These are phyloP conservation scores for Rhynchospora breviuscula DNA, from an alignment of 176 grass and related monocot species.

Conservation along the genomic window DNA sequence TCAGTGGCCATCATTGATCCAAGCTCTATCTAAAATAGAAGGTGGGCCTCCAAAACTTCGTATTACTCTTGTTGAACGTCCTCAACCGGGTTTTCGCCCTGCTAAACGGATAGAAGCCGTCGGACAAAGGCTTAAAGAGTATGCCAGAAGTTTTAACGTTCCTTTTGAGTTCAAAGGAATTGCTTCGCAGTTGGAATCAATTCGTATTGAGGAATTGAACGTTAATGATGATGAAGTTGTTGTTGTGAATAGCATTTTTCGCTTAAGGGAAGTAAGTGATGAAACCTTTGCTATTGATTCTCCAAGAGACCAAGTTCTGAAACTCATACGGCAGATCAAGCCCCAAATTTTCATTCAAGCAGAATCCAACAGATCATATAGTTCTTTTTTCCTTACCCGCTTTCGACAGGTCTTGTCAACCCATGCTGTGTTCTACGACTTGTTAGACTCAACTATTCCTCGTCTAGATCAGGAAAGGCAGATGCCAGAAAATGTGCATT, in stretches of 20 bases:
- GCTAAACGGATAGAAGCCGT: constrained; percentile 24
- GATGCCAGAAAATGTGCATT: background rate
- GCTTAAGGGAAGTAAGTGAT: background rate
- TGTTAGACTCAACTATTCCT: background rate
- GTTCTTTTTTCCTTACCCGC: background rate
- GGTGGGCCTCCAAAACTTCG: constrained; percentile 43
- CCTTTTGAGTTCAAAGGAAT: constrained; percentile 55
- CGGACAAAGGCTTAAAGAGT: constrained; percentile 35
- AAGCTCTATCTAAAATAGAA: constrained; percentile 32
- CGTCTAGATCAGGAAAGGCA: background rate
- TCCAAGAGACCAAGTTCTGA: constrained; percentile 13
- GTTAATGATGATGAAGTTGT: constrained; percentile 11
- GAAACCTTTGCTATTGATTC: background rate
- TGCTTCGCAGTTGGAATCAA: constrained; percentile 45
- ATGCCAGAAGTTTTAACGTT: constrained; percentile 52
- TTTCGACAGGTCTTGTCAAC: background rate
- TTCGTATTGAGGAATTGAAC: constrained; percentile 8
- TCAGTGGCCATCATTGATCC: constrained; percentile 64
- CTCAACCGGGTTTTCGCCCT: constrained; percentile 41
- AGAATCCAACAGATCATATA: background rate
- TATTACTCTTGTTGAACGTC: constrained; percentile 52
- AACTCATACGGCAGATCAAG: constrained; percentile 2
- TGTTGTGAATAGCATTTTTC: background rate
- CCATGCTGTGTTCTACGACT: background rate
- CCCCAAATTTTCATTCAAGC: constrained; percentile 14